These are phyloP conservation scores for Blastobotrys proliferans DNA, from an alignment of 1,139 yeast species.

Conservation along the genomic window DNA sequence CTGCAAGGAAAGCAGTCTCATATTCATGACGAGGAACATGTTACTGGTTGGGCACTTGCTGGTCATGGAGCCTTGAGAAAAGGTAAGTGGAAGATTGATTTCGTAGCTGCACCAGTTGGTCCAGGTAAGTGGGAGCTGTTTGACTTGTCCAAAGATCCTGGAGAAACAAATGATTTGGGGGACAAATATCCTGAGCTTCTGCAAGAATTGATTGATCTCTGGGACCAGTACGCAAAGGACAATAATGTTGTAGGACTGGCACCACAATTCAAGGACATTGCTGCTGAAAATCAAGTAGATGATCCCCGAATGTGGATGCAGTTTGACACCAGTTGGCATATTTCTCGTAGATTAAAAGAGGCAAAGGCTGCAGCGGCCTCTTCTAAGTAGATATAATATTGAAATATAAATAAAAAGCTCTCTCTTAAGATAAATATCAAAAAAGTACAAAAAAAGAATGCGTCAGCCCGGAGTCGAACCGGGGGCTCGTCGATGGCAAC, in stretches of 20 bases:
- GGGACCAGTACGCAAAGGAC: constrained; percentile 53
- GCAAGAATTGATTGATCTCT: constrained; percentile 43
- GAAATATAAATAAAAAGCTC: too few relatives aligned
- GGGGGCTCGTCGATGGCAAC: constrained; percentile 23
- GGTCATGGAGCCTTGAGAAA: constrained; percentile 53
- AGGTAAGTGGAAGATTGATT: constrained; percentile 48
- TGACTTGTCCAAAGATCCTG: constrained; percentile 43
- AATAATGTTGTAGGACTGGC: constrained; percentile 40
- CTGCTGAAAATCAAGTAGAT: constrained; percentile 2
- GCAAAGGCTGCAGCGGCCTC: background rate
- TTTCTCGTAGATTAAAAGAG: background rate
- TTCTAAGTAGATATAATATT: too few relatives aligned
- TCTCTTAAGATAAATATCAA: too few relatives aligned
- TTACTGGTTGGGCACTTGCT: constrained; percentile 55
- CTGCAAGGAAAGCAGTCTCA: background rate
- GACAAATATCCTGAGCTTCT: constrained; percentile 36
- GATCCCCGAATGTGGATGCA: constrained; percentile 5
- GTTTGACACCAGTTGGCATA: constrained; percentile 6
- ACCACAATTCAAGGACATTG: constrained; percentile 3
- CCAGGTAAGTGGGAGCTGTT: constrained; percentile 48
- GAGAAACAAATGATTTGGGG: constrained; percentile 46
- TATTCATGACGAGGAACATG: constrained; percentile 44
- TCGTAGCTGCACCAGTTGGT: constrained; percentile 44
- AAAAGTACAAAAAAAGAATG: too few relatives aligned
- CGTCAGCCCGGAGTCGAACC: constrained; percentile 22